Base-by-base conservation (phyloP, 1,284 basidiomycete species). In the Wolfiporia cocos region DNA sequence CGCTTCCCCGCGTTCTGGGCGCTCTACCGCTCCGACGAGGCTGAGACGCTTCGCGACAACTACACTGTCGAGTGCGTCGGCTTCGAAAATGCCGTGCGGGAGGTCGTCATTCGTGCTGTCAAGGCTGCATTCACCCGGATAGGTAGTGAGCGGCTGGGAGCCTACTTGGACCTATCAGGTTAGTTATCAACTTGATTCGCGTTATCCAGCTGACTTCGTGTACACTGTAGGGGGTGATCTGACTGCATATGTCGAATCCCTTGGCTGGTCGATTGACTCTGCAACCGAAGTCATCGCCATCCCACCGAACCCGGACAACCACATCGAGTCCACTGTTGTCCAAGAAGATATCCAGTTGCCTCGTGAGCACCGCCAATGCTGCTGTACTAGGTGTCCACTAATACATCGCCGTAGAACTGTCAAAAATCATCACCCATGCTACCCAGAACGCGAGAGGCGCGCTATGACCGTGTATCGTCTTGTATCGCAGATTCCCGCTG, bases 1-100 rank as follows among this genome's bases (percentile, higher is more conserved):
- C 85, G 88, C 47, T 96, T 95, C 74, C 85, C 89, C 24, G 77
- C 81, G 11, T 96, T 97, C 71, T 96, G 92, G 92, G 61, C 69
- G 43, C 66, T 76, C 21, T 89, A 86, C 63, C 73, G 68, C 49
- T 86, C 84, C 1, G 74, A 78, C 21, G 69, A 77, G 38, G 69
- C 88, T 3, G 81, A 85, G 51, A 64, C 63, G n/a, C 66, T 92
- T 41, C 75, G 89, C 33, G 86, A 90, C 51, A 88, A 91, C 61
- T 92, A 89, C 59, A 90, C 86, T 0, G 75, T 89, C 15, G 86
- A 92, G 58, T 81, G 80, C 45, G 71, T 73, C 28, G 88, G 87
- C 4, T 92, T 92, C 53, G 89, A 92, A 55, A 77, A 90, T 58
- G 74, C 83, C 17, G 78, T 92, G 37, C 71, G 89, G 41, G 76